Evolutionary conservation across 768 basidiomycete genomes (phyloP), one percentile per base, ranked within the genome.

Genomic region (Holtermannia corniformis): DNA sequence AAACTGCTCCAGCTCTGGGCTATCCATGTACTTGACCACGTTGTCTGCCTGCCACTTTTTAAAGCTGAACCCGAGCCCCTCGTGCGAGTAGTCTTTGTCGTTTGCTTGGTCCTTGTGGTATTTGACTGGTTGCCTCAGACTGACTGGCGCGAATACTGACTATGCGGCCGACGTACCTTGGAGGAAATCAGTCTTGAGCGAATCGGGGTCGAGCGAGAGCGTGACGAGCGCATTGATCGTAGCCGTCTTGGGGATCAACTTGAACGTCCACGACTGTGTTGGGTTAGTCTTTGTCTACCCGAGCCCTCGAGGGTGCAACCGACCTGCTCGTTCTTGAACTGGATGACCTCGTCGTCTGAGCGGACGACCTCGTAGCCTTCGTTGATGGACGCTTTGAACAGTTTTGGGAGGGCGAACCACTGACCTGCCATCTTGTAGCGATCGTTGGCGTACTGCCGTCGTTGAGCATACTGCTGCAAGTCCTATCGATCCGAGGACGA

Each of bases 271-370:
- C 19, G 72, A 66, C 74, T 74, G 41, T 12, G 27, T 3, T 40
- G 19, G 14, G 41, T n/a, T 22, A 19, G 14, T 32, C 20, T 26
- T 23, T n/a, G n/a, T n/a, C n/a, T n/a, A n/a, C n/a, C n/a, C n/a
- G n/a, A n/a, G n/a, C n/a, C n/a, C n/a, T n/a, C n/a, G n/a, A n/a
- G n/a, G n/a, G n/a, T n/a, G 23, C 5, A 41, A 51, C 45, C 25
- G 21, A 55, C 72, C 67, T 76, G 74, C 58, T 75, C 75, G 59
- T 76, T 75, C 67, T 75, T 75, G 63, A 77, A 76, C 62, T 75
- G 75, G 50, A 75, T 75, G 48, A 60, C 71, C 48, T 51, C 72
- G 13, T 65, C 70, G 44, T 76, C 73, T 54, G 74, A 74, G 57
- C 62, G 61, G 47, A 62, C 57, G 37, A 75, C 68, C 60, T 75